These are phyloP conservation scores for Zychaea mexicana DNA, from an alignment of 371 early-diverging fungal genomes.

Conservation along the genomic window DNA sequence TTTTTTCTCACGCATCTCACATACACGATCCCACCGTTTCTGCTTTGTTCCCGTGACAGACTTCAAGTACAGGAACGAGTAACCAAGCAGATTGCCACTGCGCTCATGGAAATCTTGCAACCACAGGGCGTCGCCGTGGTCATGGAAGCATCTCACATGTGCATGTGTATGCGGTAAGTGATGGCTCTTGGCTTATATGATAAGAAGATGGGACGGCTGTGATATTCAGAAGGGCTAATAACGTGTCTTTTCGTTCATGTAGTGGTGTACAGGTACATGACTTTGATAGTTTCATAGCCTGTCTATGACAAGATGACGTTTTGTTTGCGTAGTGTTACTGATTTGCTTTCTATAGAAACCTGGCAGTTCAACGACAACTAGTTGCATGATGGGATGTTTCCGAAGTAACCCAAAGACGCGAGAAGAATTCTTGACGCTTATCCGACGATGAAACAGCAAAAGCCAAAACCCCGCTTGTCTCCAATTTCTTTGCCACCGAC, in stretches of 20 bases:
- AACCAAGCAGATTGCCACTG: slow-evolving; percentile 95
- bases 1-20: slow-evolving; percentile 1
- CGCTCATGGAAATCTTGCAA: slow-evolving; percentile 88
- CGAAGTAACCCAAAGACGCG: slow-evolving; percentile 90
- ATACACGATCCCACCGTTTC: not conserved
- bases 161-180: slow-evolving; percentile 45
- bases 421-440: slow-evolving; percentile 92
- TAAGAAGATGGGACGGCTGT: no score
- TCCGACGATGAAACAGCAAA: slow-evolving; percentile 37
- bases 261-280: slow-evolving; percentile 50
- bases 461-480: no score
- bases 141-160: slow-evolving; percentile 87
- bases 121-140: slow-evolving; percentile 98
- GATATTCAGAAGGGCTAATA: no score
- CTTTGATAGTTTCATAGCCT: not conserved
- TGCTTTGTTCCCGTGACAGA: slow-evolving; percentile 34
- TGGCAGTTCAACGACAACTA: slow-evolving; percentile 90
- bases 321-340: not conserved
- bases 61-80: slow-evolving; percentile 98
- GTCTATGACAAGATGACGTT: not conserved
- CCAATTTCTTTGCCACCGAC: no score
- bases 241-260: not conserved
- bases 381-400: slow-evolving; percentile 95
- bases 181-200: no score
- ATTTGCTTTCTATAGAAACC: slow-evolving; percentile 76